Evolutionary conservation across 2,329 filamentous ascomycete species (phyloP).

Genomic region (Dactylellina cionopaga): DNA sequence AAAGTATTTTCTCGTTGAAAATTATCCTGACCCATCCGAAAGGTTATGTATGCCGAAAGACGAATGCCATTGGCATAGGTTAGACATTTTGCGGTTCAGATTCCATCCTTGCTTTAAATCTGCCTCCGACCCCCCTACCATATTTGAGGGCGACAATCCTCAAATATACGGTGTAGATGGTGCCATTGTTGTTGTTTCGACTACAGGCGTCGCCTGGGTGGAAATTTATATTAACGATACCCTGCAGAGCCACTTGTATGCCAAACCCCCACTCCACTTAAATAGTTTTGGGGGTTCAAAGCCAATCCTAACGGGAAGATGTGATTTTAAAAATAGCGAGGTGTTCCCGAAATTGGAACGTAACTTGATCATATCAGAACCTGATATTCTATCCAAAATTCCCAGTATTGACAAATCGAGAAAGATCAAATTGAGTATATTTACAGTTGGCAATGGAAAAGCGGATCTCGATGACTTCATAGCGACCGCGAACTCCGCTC

Average conservation of each 20-base stretch:
- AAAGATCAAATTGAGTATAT: conserved; percentile 76
- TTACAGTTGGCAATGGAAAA: conserved; percentile 78
- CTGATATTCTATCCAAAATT: conserved; percentile 73
- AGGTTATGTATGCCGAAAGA: conserved; percentile 66
- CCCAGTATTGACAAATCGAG: conserved; percentile 78
- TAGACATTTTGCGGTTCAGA: conserved; percentile 88
- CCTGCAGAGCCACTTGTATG: conserved; percentile 85
- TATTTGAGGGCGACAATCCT: conserved; percentile 53
- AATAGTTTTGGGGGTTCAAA: conserved; percentile 66
- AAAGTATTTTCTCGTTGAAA: not conserved
- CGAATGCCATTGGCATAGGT: conserved; percentile 89
- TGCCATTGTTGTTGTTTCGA: conserved; percentile 79
- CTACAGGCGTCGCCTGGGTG: conserved; percentile 83
- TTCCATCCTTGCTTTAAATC: conserved; percentile 89
- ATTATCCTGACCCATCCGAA: conserved; percentile 21
- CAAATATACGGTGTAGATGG: conserved; percentile 69
- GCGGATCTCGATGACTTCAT: conserved; percentile 84
- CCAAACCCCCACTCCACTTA: no score
- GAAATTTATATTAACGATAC: conserved; percentile 88
- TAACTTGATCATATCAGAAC: conserved; percentile 79
- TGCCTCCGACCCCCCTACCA: conserved; percentile 73
- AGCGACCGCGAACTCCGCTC: conserved; percentile 73
- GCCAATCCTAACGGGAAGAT: conserved; percentile 61
- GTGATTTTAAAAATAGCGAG: conserved; percentile 16
- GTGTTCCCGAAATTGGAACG: conserved; percentile 67